Conservation (phyloP, 352 stramenopile species). For the Phytophthora pini region DNA sequence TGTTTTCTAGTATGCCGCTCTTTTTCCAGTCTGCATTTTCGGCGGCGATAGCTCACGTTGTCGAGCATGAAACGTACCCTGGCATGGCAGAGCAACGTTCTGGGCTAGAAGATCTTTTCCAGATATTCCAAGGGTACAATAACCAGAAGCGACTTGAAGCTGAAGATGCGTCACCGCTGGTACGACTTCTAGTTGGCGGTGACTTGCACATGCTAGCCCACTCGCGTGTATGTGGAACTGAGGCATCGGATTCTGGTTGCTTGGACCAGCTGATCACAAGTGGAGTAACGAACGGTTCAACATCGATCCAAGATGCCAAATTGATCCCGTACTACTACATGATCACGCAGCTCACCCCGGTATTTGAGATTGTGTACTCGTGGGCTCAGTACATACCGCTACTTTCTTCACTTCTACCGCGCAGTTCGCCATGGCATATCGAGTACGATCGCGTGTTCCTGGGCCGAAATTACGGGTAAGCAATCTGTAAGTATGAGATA, state of each 20-base stretch:
- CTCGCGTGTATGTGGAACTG: conserved; percentile 46
- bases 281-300: conserved; percentile 65
- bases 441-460: conserved; percentile 53
- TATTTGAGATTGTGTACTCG: conserved; percentile 26
- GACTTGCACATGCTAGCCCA: conserved; percentile 71
- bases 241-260: conserved; percentile 28
- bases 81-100: conserved; percentile 42
- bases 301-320: conserved; percentile 58
- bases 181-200: conserved; percentile 60
- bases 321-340: conserved; percentile 64
- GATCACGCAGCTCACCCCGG: conserved; percentile 47
- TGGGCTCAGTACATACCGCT: conserved; percentile 32
- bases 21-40: conserved; percentile 73
- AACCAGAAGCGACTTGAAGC: conserved; percentile 3
- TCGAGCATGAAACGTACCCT: conserved; percentile 76
- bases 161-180: conserved; percentile 9
- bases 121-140: conserved; percentile 43
- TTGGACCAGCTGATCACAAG: conserved; percentile 76
- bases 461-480: conserved; percentile 73
- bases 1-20: conserved; percentile 63
- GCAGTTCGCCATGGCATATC: conserved; percentile 43
- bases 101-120: conserved; percentile 47
- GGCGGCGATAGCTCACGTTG: conserved; percentile 50
- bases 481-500: not conserved
- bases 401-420: conserved; percentile 20